Evolutionary conservation across 306 rosid genomes (phyloP), one percentile per base, ranked within the genome.

Genomic region (Purshia tridentata): DNA sequence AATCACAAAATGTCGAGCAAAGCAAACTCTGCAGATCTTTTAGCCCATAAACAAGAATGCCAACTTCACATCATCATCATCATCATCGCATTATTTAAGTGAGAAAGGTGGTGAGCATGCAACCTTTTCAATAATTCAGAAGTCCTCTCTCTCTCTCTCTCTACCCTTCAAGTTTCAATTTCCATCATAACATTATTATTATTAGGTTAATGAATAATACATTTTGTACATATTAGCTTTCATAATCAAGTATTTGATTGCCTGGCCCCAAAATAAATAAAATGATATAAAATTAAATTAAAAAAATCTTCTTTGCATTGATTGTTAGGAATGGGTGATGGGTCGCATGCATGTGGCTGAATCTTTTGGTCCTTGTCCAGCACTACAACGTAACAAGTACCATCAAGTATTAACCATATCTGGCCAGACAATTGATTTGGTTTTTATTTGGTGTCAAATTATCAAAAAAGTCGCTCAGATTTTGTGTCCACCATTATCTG

Each of bases 71-170:
- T 29, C 44, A 55, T 10, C 39, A 9, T 50, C 19, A 65, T 44
- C 35, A 29, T 3, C 29, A 37, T 39, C 7, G n/a, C 48, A 20
- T 54, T 76, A 68, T 76, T 49, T 39, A 20, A 14, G 14, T 18
- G 54, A 15, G 47, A 52, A 35, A 49, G 29, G 45, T 39, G 12
- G 9, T 2, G 51, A 4, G 55, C 39, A 41, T 1, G 53, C 52
- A 39, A 6, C 13, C 56, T 53, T 61, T 69, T 50, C 22, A 41
- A 23, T 69, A 63, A 51, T 23, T 61, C 55, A 50, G 57, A 66
- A n/a, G n/a, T n/a, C n/a, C n/a, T n/a, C n/a, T n/a, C n/a, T n/a
- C n/a, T n/a, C n/a, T n/a, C n/a, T n/a, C n/a, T n/a, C n/a, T n/a
- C n/a, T n/a, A n/a, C n/a, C n/a, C n/a, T n/a, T n/a, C n/a, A n/a